Evolutionary conservation across 148 eudicot genomes (phyloP).

Genomic region (Beta vulgaris): DNA sequence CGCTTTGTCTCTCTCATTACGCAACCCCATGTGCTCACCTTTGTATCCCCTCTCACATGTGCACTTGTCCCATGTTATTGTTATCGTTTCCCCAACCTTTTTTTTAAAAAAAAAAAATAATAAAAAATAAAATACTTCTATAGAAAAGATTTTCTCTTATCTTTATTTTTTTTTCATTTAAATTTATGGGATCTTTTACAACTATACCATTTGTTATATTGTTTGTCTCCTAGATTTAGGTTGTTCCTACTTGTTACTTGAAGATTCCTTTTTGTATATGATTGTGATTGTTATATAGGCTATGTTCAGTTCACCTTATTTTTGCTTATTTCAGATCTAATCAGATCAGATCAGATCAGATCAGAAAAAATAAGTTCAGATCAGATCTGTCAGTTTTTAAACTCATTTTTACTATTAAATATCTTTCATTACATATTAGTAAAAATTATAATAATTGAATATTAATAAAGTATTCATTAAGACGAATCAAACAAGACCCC

Average conservation of each 20-base stretch:
- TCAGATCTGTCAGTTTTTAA: too few relatives aligned
- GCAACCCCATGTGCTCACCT: constrained; percentile 26
- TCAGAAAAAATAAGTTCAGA: too few relatives aligned
- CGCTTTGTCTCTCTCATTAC: constrained; percentile 21
- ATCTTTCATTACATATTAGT: too few relatives aligned
- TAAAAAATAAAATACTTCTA: too few relatives aligned
- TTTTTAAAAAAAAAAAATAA: too few relatives aligned
- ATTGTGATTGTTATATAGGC: not conserved
- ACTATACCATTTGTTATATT: not conserved
- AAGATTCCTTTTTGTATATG: not conserved
- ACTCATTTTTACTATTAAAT: too few relatives aligned
- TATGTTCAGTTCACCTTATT: too few relatives aligned
- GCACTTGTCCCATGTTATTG: constrained; percentile 19
- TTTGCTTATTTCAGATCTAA: too few relatives aligned
- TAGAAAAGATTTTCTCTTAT: not conserved
- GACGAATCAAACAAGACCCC: too few relatives aligned
- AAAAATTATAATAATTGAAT: too few relatives aligned
- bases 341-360: too few relatives aligned
- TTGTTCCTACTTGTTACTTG: not conserved
- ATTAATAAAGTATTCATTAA: too few relatives aligned
- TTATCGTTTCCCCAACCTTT: not conserved
- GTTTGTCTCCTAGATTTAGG: constrained; percentile 14
- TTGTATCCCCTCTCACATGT: constrained; percentile 13
- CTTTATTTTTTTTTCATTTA: not conserved
- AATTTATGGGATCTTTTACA: not conserved